Evolutionary conservation across 108 stramenopile genomes (phyloP).

Genomic region (Discostella stelligeroides): DNA sequence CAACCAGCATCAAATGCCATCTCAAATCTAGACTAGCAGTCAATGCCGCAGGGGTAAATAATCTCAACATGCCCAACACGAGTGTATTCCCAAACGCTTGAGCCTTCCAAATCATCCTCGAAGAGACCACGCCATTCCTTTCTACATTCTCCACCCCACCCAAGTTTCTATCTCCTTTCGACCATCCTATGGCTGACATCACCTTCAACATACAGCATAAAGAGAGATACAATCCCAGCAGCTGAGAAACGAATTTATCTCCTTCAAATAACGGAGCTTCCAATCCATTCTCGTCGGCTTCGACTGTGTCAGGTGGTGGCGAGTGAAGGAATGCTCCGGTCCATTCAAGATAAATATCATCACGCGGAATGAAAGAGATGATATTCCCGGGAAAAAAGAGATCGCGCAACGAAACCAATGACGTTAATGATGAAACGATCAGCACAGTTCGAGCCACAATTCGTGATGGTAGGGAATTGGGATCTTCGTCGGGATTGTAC

Average conservation of each 20-base stretch:
- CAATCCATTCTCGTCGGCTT: slow-evolving; percentile 71
- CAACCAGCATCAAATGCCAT: slow-evolving; percentile 86
- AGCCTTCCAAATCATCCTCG: slow-evolving; percentile 81
- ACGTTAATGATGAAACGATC: slow-evolving; percentile 61
- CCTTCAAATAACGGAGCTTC: slow-evolving; percentile 72
- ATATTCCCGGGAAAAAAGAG: slow-evolving; percentile 78
- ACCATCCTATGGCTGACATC: slow-evolving; percentile 55
- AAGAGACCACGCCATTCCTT: slow-evolving; percentile 66
- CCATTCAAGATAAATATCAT: slow-evolving; percentile 91
- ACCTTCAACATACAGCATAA: slow-evolving; percentile 72
- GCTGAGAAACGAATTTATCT: slow-evolving; percentile 79
- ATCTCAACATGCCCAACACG: slow-evolving; percentile 67
- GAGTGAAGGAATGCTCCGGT: slow-evolving; percentile 86
- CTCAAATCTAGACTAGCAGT: slow-evolving; percentile 85
- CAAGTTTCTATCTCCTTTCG: slow-evolving; percentile 28
- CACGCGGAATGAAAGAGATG: slow-evolving; percentile 75
- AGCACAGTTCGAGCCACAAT: slow-evolving; percentile 77
- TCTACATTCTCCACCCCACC: slow-evolving; percentile 73
- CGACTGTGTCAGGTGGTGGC: slow-evolving; percentile 78
- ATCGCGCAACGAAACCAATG: slow-evolving; percentile 69
- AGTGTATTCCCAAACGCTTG: slow-evolving; percentile 64
- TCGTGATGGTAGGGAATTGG: slow-evolving; percentile 62
- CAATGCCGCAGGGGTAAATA: slow-evolving; percentile 72
- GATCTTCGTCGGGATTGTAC: slow-evolving; percentile 43
- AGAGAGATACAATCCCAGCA: slow-evolving; percentile 70